A percentile compares a stretch with the other conserved stretches of the same genome.
These are phyloP conservation scores for Fusarium equiseti DNA, from an alignment of 2,329 filamentous ascomycete genomes.

Conservation along the genomic window DNA sequence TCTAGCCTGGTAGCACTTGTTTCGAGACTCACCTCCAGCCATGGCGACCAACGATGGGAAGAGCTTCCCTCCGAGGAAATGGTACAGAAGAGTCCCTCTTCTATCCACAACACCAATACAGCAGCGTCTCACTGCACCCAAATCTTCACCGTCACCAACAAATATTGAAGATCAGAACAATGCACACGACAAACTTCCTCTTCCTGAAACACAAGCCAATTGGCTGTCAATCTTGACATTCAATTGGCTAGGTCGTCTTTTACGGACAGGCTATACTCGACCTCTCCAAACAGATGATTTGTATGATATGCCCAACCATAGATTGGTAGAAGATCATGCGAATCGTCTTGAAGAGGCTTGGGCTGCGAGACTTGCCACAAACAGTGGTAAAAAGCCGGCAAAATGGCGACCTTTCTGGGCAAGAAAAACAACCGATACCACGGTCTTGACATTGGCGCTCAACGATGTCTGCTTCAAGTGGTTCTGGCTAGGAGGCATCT, in stretches of 20 bases:
- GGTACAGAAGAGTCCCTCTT: conserved; percentile 50
- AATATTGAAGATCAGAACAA: conserved; percentile 7
- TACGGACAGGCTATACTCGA: conserved; percentile 26
- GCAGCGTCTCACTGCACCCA: conserved; percentile 5
- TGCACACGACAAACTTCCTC: conserved; percentile 1
- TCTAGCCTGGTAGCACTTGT: neutral
- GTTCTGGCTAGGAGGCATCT: conserved; percentile 49
- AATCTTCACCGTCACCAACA: conserved; percentile 6
- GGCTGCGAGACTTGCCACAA: conserved; percentile 4
- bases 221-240: conserved; percentile 30
- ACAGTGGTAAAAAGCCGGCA: neutral
- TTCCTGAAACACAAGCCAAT: conserved; percentile 18
- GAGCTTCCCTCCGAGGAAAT: conserved; percentile 48
- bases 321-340: conserved; percentile 26
- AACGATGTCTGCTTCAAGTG: conserved; percentile 49
- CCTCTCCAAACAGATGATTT: conserved; percentile 26
- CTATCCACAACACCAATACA: conserved; percentile 40
- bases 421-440: conserved; percentile 40
- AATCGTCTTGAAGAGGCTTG: conserved; percentile 29
- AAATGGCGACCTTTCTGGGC: conserved; percentile 46
- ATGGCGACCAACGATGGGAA: conserved; percentile 45
- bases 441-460: conserved; percentile 47
- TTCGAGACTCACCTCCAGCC: neutral
- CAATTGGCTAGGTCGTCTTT: conserved; percentile 16
- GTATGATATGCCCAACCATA: conserved; percentile 25